phyloP scores from a whole-genome alignment of 2,329 filamentous ascomycete species.

The Colletotrichum sansevieriae region DNA sequence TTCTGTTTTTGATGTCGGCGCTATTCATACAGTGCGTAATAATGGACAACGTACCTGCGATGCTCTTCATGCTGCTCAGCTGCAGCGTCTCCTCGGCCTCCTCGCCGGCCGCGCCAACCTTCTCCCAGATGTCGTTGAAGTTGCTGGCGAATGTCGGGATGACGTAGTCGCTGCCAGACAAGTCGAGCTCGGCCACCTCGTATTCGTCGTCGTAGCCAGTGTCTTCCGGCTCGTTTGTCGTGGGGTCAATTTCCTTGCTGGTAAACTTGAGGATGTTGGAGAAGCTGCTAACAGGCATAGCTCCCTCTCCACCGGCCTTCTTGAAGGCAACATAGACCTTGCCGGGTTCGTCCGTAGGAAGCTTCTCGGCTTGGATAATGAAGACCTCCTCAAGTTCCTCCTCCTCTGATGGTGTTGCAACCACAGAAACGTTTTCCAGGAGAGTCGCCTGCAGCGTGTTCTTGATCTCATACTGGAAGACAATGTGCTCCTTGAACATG shows the following conservation, averaged over 20 bases:
- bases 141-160: conserved; percentile 93
- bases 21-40: background rate
- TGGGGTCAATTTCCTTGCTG: conserved; percentile 96
- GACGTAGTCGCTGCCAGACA: conserved; percentile 93
- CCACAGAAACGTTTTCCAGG: conserved; percentile 88
- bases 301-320: conserved; percentile 79
- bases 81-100: conserved; percentile 93
- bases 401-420: conserved; percentile 83
- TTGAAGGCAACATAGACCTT: conserved; percentile 96
- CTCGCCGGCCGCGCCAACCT: conserved; percentile 88
- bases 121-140: conserved; percentile 96
- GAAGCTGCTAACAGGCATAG: conserved; percentile 85
- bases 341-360: conserved; percentile 87
- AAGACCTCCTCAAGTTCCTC: conserved; percentile 92
- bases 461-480: conserved; percentile 97
- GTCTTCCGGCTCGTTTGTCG: conserved; percentile 92
- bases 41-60: conserved; percentile 78
- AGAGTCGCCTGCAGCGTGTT: conserved; percentile 95
- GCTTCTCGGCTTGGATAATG: conserved; percentile 87
- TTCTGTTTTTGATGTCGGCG: conserved; percentile 66
- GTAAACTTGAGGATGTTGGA: conserved; percentile 97
- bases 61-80: conserved; percentile 88
- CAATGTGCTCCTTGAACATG: conserved; percentile 96
- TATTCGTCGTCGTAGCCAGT: conserved; percentile 97
- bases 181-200: conserved; percentile 92